Percentiles rank a stretch among this genome's conserved stretches.
These are phyloP conservation scores for Globisporangium takayamanum DNA, from an alignment of 352 stramenopile genomes.

Conservation along the genomic window DNA sequence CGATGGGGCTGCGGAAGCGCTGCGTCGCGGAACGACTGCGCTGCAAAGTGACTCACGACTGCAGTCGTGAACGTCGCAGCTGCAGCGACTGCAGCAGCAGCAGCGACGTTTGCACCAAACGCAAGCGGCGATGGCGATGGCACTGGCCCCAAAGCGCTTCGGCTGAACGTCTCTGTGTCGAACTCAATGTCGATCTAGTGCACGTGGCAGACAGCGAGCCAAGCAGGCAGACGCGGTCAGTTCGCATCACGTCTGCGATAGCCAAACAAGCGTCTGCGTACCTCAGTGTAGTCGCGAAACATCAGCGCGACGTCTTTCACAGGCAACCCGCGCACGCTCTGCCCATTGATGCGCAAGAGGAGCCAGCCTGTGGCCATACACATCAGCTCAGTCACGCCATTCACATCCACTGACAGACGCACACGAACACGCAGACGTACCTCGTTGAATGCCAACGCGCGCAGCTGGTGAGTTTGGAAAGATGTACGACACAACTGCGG, in stretches of 20 bases:
- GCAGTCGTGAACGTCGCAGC: neutral
- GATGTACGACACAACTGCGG: constrained; percentile 47
- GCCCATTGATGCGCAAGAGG: constrained; percentile 32
- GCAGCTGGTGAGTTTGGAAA: constrained; percentile 45
- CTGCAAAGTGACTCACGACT: neutral
- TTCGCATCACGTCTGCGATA: no score
- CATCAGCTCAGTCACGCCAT: neutral
- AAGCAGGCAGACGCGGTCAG: neutral
- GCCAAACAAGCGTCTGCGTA: neutral
- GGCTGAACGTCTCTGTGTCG: neutral
- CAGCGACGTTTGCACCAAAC: no score
- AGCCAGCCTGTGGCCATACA: constrained; percentile 26
- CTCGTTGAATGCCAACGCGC: constrained; percentile 47
- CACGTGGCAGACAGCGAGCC: neutral
- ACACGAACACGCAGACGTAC: constrained; percentile 12
- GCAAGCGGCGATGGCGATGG: no score
- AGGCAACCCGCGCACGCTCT: constrained; percentile 21
- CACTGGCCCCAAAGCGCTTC: neutral
- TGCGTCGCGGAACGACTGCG: neutral
- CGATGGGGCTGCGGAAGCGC: no score
- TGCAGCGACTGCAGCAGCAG: no score
- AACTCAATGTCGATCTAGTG: constrained; percentile 12
- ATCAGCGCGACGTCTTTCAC: constrained; percentile 35
- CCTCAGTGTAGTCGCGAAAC: constrained; percentile 37
- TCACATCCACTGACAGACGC: neutral